Evolutionary conservation across 2,329 filamentous ascomycete genomes (phyloP).

Genomic region (Orbilia oligospora): DNA sequence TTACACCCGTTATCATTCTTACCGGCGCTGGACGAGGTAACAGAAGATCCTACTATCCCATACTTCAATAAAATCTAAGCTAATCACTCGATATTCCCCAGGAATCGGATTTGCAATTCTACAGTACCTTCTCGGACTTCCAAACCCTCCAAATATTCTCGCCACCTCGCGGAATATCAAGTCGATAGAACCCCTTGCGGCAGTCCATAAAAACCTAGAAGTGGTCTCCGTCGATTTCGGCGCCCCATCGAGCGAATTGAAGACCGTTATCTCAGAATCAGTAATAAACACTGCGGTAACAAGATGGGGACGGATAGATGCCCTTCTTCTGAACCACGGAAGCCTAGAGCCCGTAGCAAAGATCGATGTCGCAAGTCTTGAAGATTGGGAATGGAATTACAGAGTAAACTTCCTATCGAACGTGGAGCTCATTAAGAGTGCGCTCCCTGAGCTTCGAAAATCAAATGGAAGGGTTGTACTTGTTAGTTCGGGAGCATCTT

Average conservation of each 20-base stretch:
- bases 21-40: conserved; percentile 76
- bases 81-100: conserved; percentile 62
- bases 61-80: not conserved
- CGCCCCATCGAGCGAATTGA: conserved; percentile 66
- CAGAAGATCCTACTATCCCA: conserved; percentile 6
- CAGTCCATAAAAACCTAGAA: conserved; percentile 72
- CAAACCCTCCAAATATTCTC: conserved; percentile 72
- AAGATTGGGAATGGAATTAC: conserved; percentile 82
- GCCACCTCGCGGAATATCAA: conserved; percentile 72
- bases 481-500: conserved; percentile 83
- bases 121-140: conserved; percentile 73
- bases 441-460: conserved; percentile 78
- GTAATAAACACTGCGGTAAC: conserved; percentile 77
- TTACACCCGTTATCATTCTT: conserved; percentile 69
- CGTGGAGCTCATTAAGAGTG: conserved; percentile 82
- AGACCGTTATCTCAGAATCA: conserved; percentile 67
- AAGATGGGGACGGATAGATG: conserved; percentile 81
- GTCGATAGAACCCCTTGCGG: conserved; percentile 72
- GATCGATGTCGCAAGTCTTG: conserved; percentile 76
- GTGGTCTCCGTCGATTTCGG: conserved; percentile 73
- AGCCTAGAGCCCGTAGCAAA: conserved; percentile 80
- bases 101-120: conserved; percentile 76
- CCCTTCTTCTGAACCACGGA: conserved; percentile 89
- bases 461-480: conserved; percentile 81
- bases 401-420: conserved; percentile 90